Conservation (phyloP, 441 rosid species). For the Caryocar brasiliense region DNA sequence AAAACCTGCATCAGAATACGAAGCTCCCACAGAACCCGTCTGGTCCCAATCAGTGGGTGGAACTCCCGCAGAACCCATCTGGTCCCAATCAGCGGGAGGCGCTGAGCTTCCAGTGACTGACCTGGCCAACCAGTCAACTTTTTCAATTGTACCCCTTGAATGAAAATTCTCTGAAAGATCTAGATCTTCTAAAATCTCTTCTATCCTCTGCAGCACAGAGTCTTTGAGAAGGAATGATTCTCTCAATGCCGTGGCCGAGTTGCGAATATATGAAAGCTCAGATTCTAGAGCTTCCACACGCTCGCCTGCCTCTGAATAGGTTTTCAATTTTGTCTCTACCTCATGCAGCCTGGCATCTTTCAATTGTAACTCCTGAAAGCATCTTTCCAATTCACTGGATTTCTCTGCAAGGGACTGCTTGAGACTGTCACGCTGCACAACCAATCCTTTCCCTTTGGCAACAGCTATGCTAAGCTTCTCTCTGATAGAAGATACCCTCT, state of each 20-base stretch:
- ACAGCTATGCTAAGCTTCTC: constrained; percentile 99
- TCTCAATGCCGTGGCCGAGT: constrained; percentile 92
- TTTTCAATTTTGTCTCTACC: constrained; percentile 66
- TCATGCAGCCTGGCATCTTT: constrained; percentile 72
- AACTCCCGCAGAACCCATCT: constrained; percentile 50
- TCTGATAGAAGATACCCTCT: constrained; percentile 69
- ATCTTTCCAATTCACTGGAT: constrained; percentile 72
- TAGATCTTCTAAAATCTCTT: constrained; percentile 91
- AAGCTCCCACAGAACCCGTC: constrained; percentile 66
- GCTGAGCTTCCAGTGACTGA: constrained; percentile 54
- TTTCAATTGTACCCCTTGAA: constrained; percentile 79
- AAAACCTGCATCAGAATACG: constrained; percentile 59
- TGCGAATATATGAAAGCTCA: constrained; percentile 97
- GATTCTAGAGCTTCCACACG: constrained; percentile 96
- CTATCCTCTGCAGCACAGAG: constrained; percentile 91
- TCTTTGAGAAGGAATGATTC: constrained; percentile 98
- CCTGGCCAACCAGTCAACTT: constrained; percentile 95
- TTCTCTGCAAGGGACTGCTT: constrained; percentile 74
- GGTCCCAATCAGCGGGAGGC: constrained; percentile 60
- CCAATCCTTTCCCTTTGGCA: constrained; percentile 92
- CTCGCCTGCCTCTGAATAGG: constrained; percentile 87
- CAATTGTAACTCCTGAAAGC: constrained; percentile 67
- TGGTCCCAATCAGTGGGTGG: constrained; percentile 71
- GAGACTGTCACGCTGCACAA: constrained; percentile 78
- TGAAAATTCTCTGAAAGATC: constrained; percentile 94